A percentile compares a stretch with the other conserved stretches of the same genome.
phyloP scores from a whole-genome alignment of 1,139 yeast species.

The Sugiyamaella paludigena region DNA sequence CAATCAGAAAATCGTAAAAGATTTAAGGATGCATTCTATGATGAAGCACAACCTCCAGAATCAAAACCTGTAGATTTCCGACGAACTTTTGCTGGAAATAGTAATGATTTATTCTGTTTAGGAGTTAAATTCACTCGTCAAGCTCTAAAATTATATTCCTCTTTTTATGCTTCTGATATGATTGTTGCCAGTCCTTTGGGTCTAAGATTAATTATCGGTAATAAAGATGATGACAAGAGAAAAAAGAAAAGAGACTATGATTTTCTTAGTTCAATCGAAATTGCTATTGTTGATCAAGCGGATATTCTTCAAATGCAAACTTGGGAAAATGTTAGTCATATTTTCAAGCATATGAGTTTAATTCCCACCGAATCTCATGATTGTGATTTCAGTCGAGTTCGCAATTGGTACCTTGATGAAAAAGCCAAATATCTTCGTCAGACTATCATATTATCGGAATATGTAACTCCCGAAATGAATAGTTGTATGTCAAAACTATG shows the following conservation, averaged over 20 bases:
- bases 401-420: conserved; percentile 91
- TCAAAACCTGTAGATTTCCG: conserved; percentile 82
- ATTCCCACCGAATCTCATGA: conserved; percentile 78
- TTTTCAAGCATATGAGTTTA: conserved; percentile 68
- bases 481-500: conserved; percentile 59
- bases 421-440: conserved; percentile 75
- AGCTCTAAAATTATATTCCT: conserved; percentile 76
- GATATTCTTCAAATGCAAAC: conserved; percentile 91
- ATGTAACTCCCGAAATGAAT: conserved; percentile 76
- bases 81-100: conserved; percentile 79
- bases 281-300: conserved; percentile 75
- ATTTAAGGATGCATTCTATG: conserved; percentile 67
- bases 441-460: conserved; percentile 70
- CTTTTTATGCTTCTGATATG: conserved; percentile 81
- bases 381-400: conserved; percentile 85
- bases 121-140: conserved; percentile 90
- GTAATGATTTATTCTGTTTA: conserved; percentile 85
- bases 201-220: conserved; percentile 71
- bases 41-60: conserved; percentile 48
- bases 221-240: conserved; percentile 36
- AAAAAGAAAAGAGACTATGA: conserved; percentile 47
- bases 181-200: conserved; percentile 94
- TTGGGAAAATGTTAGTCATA: conserved; percentile 74
- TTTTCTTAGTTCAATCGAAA: conserved; percentile 84
- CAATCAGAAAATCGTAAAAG: conserved; percentile 81